Conservation (phyloP, 2,329 filamentous ascomycete genomes). For the Macrophomina tecta region DNA sequence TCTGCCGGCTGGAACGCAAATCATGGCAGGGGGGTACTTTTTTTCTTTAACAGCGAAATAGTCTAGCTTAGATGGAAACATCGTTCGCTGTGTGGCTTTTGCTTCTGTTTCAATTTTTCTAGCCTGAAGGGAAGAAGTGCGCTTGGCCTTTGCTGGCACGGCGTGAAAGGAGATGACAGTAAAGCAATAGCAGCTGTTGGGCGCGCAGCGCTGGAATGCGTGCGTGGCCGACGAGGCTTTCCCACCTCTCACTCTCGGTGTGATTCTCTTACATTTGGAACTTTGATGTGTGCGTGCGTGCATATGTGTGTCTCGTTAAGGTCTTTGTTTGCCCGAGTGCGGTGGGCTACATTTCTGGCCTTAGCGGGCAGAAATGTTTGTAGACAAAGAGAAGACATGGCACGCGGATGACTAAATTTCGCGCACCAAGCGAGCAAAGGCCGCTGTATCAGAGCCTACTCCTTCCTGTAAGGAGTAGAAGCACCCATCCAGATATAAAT, state of each 20-base stretch:
- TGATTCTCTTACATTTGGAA: background rate
- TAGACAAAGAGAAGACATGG: no score
- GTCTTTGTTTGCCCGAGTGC: no score
- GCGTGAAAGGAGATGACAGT: background rate
- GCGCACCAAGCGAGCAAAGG: no score
- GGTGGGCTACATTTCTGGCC: no score
- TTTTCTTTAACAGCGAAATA: conserved; percentile 1
- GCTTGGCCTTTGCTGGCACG: conserved; percentile 2
- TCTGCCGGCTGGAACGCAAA: background rate
- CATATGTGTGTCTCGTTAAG: no score
- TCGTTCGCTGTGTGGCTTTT: conserved; percentile 3
- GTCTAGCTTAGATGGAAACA: conserved; percentile 21
- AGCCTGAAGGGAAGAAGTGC: background rate
- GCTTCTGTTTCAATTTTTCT: background rate
- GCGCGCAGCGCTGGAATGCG: background rate
- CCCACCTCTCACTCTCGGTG: background rate
- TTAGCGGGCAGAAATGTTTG: no score
- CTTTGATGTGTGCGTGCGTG: background rate
- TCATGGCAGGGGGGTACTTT: background rate
- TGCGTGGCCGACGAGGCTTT: background rate
- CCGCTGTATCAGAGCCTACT: no score
- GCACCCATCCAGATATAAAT: no score
- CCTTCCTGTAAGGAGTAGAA: no score
- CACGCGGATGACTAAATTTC: no score
- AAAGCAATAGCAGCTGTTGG: no score